Conservation (phyloP, 1,284 basidiomycete genomes). For the Lentinus polychrous region DNA sequence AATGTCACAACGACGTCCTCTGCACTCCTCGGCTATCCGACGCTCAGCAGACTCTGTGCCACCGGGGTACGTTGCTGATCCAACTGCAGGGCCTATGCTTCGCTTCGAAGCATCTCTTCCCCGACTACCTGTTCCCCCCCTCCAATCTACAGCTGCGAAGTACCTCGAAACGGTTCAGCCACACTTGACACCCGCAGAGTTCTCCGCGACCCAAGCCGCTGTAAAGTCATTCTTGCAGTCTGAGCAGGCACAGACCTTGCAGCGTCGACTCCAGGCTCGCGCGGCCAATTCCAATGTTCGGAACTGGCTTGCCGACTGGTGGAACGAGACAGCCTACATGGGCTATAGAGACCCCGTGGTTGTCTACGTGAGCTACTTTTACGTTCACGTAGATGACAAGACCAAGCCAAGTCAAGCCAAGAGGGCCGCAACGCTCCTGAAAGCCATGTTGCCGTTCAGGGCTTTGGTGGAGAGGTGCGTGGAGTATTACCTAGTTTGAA, state of each 20-base stretch:
- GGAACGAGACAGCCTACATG: constrained; percentile 92
- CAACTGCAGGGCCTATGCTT: constrained; percentile 63
- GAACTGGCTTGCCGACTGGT: constrained; percentile 96
- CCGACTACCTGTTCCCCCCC: constrained; percentile 75
- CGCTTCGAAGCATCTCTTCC: constrained; percentile 79
- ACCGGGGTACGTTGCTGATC: constrained; percentile 38
- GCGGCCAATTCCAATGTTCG: constrained; percentile 54
- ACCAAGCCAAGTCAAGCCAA: constrained; percentile 49
- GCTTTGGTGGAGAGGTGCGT: constrained; percentile 74
- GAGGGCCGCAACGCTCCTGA: constrained; percentile 76
- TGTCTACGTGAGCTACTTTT: constrained; percentile 95
- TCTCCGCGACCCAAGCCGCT: constrained; percentile 47
- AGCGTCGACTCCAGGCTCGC: constrained; percentile 71
- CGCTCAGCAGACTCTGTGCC: constrained; percentile 25
- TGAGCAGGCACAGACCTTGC: constrained; percentile 69
- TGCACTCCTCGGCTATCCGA: constrained; percentile 28
- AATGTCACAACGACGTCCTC: constrained; percentile 29
- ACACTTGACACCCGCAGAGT: constrained; percentile 61
- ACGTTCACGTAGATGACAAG: constrained; percentile 76
- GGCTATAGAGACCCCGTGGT: constrained; percentile 86
- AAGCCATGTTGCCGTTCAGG: constrained; percentile 81
- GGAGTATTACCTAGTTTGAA: not conserved
- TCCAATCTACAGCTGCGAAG: constrained; percentile 76
- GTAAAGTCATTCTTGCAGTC: constrained; percentile 72
- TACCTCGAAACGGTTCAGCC: constrained; percentile 83